These are phyloP conservation scores for Pestalotiopsis sp. DNA, from an alignment of 2,329 filamentous ascomycete genomes.

Conservation along the genomic window DNA sequence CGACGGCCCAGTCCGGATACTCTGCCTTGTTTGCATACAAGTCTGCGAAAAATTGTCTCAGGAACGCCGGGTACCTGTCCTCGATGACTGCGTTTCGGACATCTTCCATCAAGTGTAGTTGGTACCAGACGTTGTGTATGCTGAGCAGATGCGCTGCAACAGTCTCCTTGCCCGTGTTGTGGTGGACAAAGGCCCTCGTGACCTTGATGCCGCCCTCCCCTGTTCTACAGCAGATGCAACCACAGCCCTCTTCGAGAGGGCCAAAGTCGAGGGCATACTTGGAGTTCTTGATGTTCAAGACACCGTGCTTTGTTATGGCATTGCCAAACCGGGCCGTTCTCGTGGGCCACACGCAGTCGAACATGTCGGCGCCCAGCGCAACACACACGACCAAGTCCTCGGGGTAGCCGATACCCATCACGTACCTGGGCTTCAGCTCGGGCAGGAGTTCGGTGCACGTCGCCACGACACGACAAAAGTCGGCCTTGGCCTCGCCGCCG, in stretches of 20 bases:
- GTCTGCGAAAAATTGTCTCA: conserved; percentile 76
- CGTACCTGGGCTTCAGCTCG: conserved; percentile 92
- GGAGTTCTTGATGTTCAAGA: conserved; percentile 82
- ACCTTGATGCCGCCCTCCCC: conserved; percentile 75
- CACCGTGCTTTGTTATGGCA: conserved; percentile 78
- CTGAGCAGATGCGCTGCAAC: conserved; percentile 83
- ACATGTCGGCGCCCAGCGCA: conserved; percentile 97
- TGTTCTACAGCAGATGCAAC: conserved; percentile 74
- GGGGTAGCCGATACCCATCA: conserved; percentile 98
- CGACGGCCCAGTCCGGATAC: conserved; percentile 84
- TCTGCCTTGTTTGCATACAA: conserved; percentile 68
- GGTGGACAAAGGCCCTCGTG: conserved; percentile 87
- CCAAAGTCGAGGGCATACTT: conserved; percentile 78
- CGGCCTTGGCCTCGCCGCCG: conserved; percentile 90
- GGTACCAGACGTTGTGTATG: conserved; percentile 95
- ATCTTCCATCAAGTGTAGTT: conserved; percentile 79
- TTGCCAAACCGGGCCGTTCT: conserved; percentile 95
- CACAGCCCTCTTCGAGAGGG: conserved; percentile 82
- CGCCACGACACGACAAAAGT: conserved; percentile 88
- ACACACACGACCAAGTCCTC: conserved; percentile 91
- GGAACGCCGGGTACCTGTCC: conserved; percentile 77
- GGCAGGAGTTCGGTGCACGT: conserved; percentile 86
- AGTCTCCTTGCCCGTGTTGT: conserved; percentile 92
- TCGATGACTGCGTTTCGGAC: conserved; percentile 78
- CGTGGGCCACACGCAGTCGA: conserved; percentile 98